A percentile compares a stretch with the other conserved stretches of the same genome.
phyloP scores from a whole-genome alignment of 176 grass and related monocot genomes.

The Urochloa ruziziensis region DNA sequence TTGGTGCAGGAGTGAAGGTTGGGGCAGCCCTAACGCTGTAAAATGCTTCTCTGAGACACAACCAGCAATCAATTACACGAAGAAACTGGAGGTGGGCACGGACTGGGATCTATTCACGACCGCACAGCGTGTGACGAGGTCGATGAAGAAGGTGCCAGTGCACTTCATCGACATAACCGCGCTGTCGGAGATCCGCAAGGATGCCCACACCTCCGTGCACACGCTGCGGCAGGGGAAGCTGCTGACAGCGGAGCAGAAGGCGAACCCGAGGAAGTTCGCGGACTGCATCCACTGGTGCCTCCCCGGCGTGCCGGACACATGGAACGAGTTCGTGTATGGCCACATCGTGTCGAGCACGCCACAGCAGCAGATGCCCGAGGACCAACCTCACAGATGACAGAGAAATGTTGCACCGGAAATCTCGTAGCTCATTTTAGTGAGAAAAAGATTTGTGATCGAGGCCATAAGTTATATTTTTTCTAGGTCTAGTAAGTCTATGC shows the following conservation, averaged over 20 bases:
- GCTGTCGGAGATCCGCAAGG: conserved; percentile 87
- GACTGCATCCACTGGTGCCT: conserved; percentile 97
- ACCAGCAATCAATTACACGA: conserved; percentile 57
- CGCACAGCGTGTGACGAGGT: conserved; percentile 49
- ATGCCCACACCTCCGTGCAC: conserved; percentile 86
- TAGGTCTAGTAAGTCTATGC: conserved; percentile 42
- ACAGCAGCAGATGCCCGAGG: conserved; percentile 9
- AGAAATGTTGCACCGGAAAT: conserved; percentile 15
- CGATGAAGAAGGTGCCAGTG: conserved; percentile 63
- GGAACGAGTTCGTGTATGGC: conserved; percentile 75
- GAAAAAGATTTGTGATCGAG: conserved; percentile 25
- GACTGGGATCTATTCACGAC: conserved; percentile 73
- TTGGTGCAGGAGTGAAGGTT: conserved; percentile 65
- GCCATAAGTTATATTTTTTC: conserved; percentile 43
- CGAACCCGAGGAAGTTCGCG: conserved; percentile 60
- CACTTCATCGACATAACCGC: conserved; percentile 86
- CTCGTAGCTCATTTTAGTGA: conserved; percentile 11
- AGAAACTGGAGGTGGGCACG: conserved; percentile 67
- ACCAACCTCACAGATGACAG: conserved; percentile 47
- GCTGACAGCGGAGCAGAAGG: conserved; percentile 65
- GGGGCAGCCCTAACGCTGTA: conserved; percentile 75
- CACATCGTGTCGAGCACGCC: conserved; percentile 43
- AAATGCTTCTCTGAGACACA: conserved; percentile 87
- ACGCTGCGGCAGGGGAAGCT: conserved; percentile 85
- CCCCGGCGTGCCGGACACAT: conserved; percentile 61